Base-by-base conservation (phyloP, 768 basidiomycete genomes). In the Nevesoporus exiguus region DNA sequence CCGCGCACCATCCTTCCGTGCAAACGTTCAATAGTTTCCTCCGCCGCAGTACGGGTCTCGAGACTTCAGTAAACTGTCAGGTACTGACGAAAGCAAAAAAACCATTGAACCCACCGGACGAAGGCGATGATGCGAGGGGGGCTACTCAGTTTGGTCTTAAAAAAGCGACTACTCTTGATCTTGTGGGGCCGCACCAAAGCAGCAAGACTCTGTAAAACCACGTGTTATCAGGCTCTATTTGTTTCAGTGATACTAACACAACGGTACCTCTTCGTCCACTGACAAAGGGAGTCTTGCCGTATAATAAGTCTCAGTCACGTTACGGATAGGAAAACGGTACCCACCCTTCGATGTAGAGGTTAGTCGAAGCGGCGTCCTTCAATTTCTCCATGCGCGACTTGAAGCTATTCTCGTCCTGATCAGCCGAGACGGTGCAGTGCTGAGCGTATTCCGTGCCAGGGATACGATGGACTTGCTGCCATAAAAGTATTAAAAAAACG, bases 71-170 rank as follows among this genome's bases (percentile, higher is more conserved):
- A 19, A 30, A 19, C 24, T 2, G 14, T 65, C 24, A 54, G 51
- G 22, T 48, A 25, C 43, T 1, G 24, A 41, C 7, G 19, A 17
- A 19, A 31, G 15, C 11, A 2, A 45, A 6, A 9, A n/a, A 5
- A 17, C 17, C 19, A 30, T 33, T 13, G 7, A 29, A 67, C 79
- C 21, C 58, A 88, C 89, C 90, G 78, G 39, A 90, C 87, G 61
- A 91, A 91, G 0, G 88, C 89, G 51, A 91, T 90, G 57, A 90
- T 87, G 54, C 88, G 75, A 19, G 88, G 86, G 1, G 88, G 88
- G 52, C 82, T 80, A 56, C 86, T 88, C 22, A 91, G 68, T 58
- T 85, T 79, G 10, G 88, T 90, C 68, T 86, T 86, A 68, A 92
- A 92, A 67, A 90, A 87, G 17, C 90, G 77, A 59, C 82, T 86